Percentiles rank a stretch among this genome's conserved stretches.
Evolutionary conservation across 495 filamentous ascomycete genomes (phyloP).

Genomic region (Neurospora tetrasperma): DNA sequence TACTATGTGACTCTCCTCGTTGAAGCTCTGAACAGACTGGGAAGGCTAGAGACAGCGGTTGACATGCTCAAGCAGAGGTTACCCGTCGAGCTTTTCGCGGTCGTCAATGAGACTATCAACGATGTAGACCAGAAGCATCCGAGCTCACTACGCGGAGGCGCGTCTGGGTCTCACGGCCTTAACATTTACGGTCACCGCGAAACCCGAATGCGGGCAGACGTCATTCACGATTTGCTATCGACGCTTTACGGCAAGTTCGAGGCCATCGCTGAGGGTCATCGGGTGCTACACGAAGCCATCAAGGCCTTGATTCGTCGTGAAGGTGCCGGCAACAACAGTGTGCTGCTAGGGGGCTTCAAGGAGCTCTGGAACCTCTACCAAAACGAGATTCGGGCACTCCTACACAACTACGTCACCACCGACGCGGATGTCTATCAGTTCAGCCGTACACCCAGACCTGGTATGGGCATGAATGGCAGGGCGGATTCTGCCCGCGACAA

Average conservation of each 20-base stretch:
- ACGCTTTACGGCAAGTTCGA: constrained; percentile 95
- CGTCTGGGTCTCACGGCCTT: constrained; percentile 47
- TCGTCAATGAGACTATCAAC: constrained; percentile 88
- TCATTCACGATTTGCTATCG: constrained; percentile 82
- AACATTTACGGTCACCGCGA: constrained; percentile 54
- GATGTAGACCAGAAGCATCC: constrained; percentile 90
- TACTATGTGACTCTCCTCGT: constrained; percentile 82
- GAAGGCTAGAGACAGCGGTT: constrained; percentile 71
- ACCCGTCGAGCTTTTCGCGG: constrained; percentile 84
- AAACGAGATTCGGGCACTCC: constrained; percentile 70
- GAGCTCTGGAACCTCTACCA: constrained; percentile 85
- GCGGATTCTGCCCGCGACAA: constrained; percentile 58
- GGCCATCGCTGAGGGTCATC: constrained; percentile 89
- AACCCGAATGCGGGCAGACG: constrained; percentile 62
- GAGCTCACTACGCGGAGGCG: constrained; percentile 48
- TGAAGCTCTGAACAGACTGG: constrained; percentile 81
- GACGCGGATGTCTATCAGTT: constrained; percentile 63
- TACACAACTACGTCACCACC: constrained; percentile 97
- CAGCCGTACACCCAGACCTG: constrained; percentile 32
- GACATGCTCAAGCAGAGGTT: constrained; percentile 86
- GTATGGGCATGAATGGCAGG: constrained; percentile 38
- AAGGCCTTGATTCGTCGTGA: constrained; percentile 72
- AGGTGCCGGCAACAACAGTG: constrained; percentile 44
- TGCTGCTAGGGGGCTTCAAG: constrained; percentile 69
- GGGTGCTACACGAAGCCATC: constrained; percentile 85